Conservation (phyloP, 345 rosid genomes). For the Aethionema arabicum region DNA sequence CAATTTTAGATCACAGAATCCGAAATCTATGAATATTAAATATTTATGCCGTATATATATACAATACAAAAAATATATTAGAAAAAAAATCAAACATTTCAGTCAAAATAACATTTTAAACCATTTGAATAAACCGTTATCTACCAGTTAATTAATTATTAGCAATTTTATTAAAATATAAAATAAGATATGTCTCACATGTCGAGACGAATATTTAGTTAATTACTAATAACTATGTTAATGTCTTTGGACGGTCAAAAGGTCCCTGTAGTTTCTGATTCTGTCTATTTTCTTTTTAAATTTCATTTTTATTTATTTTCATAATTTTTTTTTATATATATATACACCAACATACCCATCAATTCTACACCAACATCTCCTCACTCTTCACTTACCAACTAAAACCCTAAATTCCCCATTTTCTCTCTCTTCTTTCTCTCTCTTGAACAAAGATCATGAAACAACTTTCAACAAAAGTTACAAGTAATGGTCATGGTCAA, state of each 20-base stretch:
- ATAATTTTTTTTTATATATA: slow-evolving; percentile 33
- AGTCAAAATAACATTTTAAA: too few relatives aligned
- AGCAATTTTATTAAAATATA: slow-evolving; percentile 17
- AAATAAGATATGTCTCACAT: slow-evolving; percentile 32
- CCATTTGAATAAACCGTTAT: too few relatives aligned
- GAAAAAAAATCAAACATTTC: not conserved
- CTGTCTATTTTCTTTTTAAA: slow-evolving; percentile 17
- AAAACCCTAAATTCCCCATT: slow-evolving; percentile 24
- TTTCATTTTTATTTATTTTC: slow-evolving; percentile 13
- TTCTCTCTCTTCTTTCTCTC: slow-evolving; percentile 18
- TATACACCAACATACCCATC: slow-evolving; percentile 23
- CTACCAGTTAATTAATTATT: slow-evolving; percentile 17
- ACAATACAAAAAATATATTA: not conserved
- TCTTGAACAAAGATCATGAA: slow-evolving; percentile 39
- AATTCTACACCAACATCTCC: slow-evolving; percentile 30
- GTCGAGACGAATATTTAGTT: slow-evolving; percentile 27
- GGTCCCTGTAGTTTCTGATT: slow-evolving; percentile 17
- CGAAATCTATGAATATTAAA: too few relatives aligned
- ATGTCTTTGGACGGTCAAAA: slow-evolving; percentile 30
- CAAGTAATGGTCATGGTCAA: slow-evolving; percentile 70
- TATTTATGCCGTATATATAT: too few relatives aligned
- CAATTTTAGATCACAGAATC: too few relatives aligned
- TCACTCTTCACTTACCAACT: slow-evolving; percentile 24
- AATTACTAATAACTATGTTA: slow-evolving; percentile 19
- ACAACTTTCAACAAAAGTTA: slow-evolving; percentile 62